phyloP scores from a whole-genome alignment of 75 land plant genomes.

The Cryptomeria japonica region DNA sequence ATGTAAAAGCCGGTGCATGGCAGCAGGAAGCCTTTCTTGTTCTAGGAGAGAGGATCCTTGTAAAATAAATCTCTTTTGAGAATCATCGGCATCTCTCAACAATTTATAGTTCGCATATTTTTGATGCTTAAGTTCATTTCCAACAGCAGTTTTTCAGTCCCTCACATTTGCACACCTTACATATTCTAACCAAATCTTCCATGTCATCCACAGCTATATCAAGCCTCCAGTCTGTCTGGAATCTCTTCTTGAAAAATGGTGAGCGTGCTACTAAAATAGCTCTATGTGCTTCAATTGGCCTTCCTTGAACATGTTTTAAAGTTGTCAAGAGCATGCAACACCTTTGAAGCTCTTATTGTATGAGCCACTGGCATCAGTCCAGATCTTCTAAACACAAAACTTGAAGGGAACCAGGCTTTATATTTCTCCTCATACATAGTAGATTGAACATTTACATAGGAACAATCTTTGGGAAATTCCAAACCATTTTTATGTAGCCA shows the following conservation, averaged over 20 bases:
- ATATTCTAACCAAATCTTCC: slow-evolving; percentile 82
- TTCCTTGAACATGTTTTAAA: slow-evolving; percentile 76
- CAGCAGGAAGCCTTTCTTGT: slow-evolving; percentile 74
- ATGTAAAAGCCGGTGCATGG: slow-evolving; percentile 60
- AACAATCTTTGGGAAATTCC: no score
- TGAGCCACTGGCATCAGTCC: no score
- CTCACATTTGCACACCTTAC: slow-evolving; percentile 84
- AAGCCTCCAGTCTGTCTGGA: slow-evolving; percentile 80
- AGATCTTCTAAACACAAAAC: no score
- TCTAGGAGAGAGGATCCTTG: slow-evolving; percentile 82
- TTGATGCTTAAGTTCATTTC: slow-evolving; percentile 77
- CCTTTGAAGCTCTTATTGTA: no score
- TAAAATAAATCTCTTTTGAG: slow-evolving; percentile 81
- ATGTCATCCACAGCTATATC: slow-evolving; percentile 93
- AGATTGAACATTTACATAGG: no score
- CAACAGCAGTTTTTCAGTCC: slow-evolving; percentile 50
- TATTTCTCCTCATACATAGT: no score
- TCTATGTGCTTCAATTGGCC: slow-evolving; percentile 85
- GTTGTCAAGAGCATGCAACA: no score
- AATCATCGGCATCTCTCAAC: slow-evolving; percentile 67
- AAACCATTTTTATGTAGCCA: no score
- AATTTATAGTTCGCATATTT: slow-evolving; percentile 83
- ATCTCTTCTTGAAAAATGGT: slow-evolving; percentile 76
- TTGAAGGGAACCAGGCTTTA: no score
- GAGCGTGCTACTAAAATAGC: slow-evolving; percentile 81